phyloP scores from a whole-genome alignment of 176 grass and related monocot species.

The Triticum turgidum region DNA sequence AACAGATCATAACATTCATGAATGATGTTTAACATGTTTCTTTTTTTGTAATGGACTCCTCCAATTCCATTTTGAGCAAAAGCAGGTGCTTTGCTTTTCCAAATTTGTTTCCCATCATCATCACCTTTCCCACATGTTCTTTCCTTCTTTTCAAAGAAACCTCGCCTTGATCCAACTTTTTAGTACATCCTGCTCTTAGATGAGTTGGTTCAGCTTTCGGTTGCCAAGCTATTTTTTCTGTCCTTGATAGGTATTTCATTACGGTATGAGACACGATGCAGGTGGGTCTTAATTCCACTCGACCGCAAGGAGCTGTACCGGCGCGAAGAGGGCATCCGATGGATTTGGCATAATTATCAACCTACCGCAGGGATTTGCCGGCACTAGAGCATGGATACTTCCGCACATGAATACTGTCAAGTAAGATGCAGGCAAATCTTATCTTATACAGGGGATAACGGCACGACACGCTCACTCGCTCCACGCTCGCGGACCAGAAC shows the following conservation, averaged over 20 bases:
- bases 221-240: background rate
- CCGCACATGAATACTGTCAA: background rate
- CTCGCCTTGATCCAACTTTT: background rate
- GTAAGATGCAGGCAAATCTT: background rate
- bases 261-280: background rate
- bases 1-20: background rate
- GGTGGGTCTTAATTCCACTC: background rate
- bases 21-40: slow-evolving; percentile 4
- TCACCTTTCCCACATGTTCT: background rate
- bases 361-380: background rate
- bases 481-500: background rate
- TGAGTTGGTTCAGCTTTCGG: background rate
- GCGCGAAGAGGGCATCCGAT: background rate
- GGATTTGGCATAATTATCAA: background rate
- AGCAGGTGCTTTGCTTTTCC: background rate
- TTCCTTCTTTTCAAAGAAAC: background rate
- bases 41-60: background rate
- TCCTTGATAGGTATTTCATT: background rate
- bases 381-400: background rate
- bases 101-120: background rate
- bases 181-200: background rate
- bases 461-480: background rate
- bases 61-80: slow-evolving; percentile 7
- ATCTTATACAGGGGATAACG: background rate
- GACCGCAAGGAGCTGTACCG: background rate